Conservation (phyloP, 257 asterid species). For the Gentiana straminea region DNA sequence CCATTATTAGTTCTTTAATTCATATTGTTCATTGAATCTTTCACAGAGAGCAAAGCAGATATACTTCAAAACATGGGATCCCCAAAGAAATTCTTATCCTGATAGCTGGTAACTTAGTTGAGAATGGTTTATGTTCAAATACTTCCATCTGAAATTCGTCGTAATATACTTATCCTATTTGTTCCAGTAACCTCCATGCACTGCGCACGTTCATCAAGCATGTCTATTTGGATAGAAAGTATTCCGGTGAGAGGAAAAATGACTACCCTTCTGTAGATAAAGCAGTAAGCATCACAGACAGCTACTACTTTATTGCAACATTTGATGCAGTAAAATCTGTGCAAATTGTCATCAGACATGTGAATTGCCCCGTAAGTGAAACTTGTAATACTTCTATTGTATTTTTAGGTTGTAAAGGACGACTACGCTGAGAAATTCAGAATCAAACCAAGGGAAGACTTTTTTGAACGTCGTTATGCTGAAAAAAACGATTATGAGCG, state of each 20-base stretch:
- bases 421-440: constrained; percentile 18
- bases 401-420: constrained; percentile 15
- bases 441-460: constrained; percentile 23
- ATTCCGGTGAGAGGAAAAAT: constrained; percentile 40
- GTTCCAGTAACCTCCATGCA: constrained; percentile 54
- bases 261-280: constrained; percentile 24
- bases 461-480: constrained; percentile 20
- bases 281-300: constrained; percentile 28
- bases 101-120: constrained; percentile 41
- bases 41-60: constrained; percentile 60
- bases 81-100: constrained; percentile 43
- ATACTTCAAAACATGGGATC: constrained; percentile 78
- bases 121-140: neutral
- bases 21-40: neutral
- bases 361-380: no score
- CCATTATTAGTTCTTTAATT: constrained; percentile 4
- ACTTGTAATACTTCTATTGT: no score
- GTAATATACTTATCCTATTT: constrained; percentile 10
- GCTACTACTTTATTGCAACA: neutral
- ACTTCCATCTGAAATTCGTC: constrained; percentile 1
- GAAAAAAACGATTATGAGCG: constrained; percentile 22
- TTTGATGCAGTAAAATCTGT: no score
- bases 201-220: constrained; percentile 63
- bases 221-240: constrained; percentile 54
- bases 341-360: no score